phyloP scores from a whole-genome alignment of 441 rosid species.

The Oxalis stricta region DNA sequence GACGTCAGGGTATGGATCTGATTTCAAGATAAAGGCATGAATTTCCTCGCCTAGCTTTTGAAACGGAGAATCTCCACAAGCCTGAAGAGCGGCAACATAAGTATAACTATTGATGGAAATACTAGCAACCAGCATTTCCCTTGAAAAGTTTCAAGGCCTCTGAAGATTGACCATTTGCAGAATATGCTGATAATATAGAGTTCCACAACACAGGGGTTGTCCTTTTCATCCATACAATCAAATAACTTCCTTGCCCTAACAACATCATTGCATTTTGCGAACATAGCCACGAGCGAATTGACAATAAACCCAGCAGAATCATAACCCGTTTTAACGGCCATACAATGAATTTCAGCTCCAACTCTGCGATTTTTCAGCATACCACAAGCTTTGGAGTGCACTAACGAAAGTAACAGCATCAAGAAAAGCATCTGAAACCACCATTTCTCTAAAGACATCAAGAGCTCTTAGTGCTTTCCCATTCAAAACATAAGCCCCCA shows the following conservation, averaged over 20 bases:
- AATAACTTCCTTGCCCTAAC: constrained; percentile 49
- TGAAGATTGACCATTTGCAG: constrained; percentile 23
- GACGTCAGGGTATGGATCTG: constrained; percentile 18
- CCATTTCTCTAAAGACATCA: constrained; percentile 33
- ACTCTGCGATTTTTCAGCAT: constrained; percentile 20
- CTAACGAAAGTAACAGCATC: constrained; percentile 50
- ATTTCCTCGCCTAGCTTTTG: constrained; percentile 51
- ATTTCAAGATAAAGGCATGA: constrained; percentile 55
- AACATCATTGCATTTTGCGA: constrained; percentile 57
- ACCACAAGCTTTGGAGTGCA: constrained; percentile 51
- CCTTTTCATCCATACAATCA: constrained; percentile 25
- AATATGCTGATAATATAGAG: constrained; percentile 58
- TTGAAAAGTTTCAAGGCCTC: constrained; percentile 56
- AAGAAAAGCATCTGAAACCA: constrained; percentile 27
- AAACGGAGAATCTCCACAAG: constrained; percentile 35
- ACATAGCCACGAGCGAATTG: constrained; percentile 70
- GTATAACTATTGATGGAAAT: constrained; percentile 37
- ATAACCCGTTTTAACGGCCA: constrained; percentile 40
- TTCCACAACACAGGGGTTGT: constrained; percentile 71
- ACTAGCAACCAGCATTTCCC: constrained; percentile 42
- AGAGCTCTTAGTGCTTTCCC: constrained; percentile 34
- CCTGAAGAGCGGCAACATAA: constrained; percentile 59
- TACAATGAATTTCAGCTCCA: constrained; percentile 55
- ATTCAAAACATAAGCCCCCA: constrained; percentile 50
- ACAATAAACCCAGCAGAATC: constrained; percentile 28